Evolutionary conservation across 352 stramenopile genomes (phyloP).

Genomic region (Globisporangium alternatum): DNA sequence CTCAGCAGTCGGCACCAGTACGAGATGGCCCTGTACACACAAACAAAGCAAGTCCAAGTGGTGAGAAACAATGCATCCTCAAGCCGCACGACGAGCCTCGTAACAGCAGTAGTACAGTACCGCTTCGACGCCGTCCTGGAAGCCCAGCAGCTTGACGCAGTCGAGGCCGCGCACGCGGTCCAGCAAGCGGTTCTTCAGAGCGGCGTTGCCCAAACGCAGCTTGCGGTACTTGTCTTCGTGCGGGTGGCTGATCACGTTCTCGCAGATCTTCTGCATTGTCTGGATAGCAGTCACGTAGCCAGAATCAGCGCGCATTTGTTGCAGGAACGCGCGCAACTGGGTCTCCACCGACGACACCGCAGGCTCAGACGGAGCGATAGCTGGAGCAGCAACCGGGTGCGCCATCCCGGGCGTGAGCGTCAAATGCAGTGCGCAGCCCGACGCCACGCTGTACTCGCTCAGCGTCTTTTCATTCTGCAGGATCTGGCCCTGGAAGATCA

Average conservation of each 20-base stretch:
- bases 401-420: constrained; percentile 43
- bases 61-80: not conserved
- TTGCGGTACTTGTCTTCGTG: constrained; percentile 80
- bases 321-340: constrained; percentile 45
- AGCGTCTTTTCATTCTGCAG: constrained; percentile 69
- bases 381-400: constrained; percentile 12
- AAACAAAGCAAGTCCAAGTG: not conserved
- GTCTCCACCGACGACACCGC: constrained; percentile 15
- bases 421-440: constrained; percentile 70
- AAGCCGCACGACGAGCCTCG: not conserved
- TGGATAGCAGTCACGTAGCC: constrained; percentile 47
- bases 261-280: constrained; percentile 80
- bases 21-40: constrained; percentile 42
- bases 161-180: constrained; percentile 53
- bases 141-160: constrained; percentile 64
- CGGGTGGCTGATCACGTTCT: constrained; percentile 73
- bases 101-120: constrained; percentile 19
- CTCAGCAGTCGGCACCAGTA: constrained; percentile 66
- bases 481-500: constrained; percentile 88
- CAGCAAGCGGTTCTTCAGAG: constrained; percentile 60
- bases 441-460: constrained; percentile 57
- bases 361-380: constrained; percentile 13
- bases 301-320: constrained; percentile 54
- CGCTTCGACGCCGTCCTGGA: constrained; percentile 64
- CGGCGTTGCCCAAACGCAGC: constrained; percentile 64